Percentiles rank a stretch among this genome's conserved stretches.
These are phyloP conservation scores for Lipomyces orientalis DNA, from an alignment of 805 yeast genomes.

Conservation along the genomic window DNA sequence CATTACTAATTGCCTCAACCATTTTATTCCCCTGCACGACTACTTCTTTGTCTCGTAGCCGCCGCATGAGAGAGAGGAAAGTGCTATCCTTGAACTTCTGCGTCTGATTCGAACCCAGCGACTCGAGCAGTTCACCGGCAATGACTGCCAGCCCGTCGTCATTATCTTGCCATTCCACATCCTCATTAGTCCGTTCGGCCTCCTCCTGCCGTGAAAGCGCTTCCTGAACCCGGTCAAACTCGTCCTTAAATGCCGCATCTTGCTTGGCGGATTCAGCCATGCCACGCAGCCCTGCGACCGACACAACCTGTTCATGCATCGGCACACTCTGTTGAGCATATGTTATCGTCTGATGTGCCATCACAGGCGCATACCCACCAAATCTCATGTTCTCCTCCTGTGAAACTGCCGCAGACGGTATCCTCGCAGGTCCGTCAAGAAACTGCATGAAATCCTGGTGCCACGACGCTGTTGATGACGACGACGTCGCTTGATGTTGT, in stretches of 20 bases:
- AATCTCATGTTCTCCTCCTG: not conserved
- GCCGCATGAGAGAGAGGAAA: conserved; percentile 38
- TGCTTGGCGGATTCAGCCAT: not conserved
- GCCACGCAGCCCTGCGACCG: not conserved
- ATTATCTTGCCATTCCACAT: conserved; percentile 11
- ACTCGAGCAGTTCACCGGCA: conserved; percentile 38
- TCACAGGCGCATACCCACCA: not conserved
- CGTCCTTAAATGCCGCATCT: conserved; percentile 16
- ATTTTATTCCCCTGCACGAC: conserved; percentile 38
- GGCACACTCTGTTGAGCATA: not conserved
- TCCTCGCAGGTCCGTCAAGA: conserved; percentile 14
- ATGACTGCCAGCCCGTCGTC: conserved; percentile 38
- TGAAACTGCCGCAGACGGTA: not conserved
- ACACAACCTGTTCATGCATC: not conserved
- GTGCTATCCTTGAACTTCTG: conserved; percentile 39
- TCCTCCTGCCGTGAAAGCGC: not conserved
- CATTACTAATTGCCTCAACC: conserved; percentile 32
- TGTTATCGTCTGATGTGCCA: conserved; percentile 1
- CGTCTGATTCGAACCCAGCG: conserved; percentile 27
- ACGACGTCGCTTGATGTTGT: not conserved
- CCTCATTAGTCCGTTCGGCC: not conserved
- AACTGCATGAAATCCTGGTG: conserved; percentile 30
- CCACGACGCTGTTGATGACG: conserved; percentile 19
- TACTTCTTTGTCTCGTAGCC: conserved; percentile 38
- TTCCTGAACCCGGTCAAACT: conserved; percentile 14